A percentile compares a stretch with the other conserved stretches of the same genome.
These are phyloP conservation scores for Pyricularia sp. DNA, from an alignment of 2,329 filamentous ascomycete genomes.

Conservation along the genomic window DNA sequence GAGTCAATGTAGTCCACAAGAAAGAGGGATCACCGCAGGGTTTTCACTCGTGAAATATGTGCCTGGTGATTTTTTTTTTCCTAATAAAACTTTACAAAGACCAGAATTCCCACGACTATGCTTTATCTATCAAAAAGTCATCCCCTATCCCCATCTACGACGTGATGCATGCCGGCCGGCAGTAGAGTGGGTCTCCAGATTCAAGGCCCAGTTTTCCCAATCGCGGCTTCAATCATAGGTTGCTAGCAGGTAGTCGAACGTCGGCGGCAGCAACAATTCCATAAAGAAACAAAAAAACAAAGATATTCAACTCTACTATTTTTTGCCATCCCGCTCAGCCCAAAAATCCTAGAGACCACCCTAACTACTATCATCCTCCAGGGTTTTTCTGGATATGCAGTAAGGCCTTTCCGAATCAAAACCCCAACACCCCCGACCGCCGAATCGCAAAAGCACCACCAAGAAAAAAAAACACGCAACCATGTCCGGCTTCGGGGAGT, in stretches of 20 bases:
- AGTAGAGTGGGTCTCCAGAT: neutral
- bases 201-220: neutral
- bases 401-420: neutral
- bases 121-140: neutral
- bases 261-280: neutral
- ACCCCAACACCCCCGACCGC: neutral
- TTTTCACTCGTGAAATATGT: too few relatives aligned
- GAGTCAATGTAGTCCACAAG: too few relatives aligned
- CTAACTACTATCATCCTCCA: too few relatives aligned
- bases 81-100: too few relatives aligned
- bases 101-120: neutral
- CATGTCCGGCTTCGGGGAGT: conserved; percentile 55
- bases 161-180: neutral
- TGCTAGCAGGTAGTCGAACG: neutral
- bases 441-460: neutral
- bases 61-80: too few relatives aligned
- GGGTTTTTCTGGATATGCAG: neutral
- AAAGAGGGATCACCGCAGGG: too few relatives aligned
- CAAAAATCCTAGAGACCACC: neutral
- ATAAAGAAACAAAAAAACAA: too few relatives aligned
- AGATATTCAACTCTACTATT: neutral
- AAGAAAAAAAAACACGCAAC: neutral
- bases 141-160: neutral
- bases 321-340: neutral
- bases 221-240: neutral